A percentile compares a stretch with the other conserved stretches of the same genome.
Evolutionary conservation across 129 eudicot genomes (phyloP).

Genomic region (Apium graveolens): DNA sequence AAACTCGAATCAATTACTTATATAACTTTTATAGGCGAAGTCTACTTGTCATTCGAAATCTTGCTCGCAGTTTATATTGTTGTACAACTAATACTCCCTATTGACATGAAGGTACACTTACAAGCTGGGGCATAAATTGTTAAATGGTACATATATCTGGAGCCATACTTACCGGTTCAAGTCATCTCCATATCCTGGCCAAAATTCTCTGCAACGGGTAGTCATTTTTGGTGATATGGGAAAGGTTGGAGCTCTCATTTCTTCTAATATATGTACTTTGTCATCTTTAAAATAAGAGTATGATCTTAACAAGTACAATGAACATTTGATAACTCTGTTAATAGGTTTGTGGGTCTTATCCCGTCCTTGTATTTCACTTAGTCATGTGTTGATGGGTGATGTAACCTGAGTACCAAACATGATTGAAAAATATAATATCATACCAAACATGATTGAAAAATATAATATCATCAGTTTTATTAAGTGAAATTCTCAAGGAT

Average conservation of each 20-base stretch:
- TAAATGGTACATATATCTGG: slow-evolving; percentile 45
- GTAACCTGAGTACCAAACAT: not conserved
- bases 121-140: slow-evolving; percentile 58
- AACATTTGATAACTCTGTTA: not conserved
- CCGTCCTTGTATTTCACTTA: not conserved
- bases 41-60: not conserved
- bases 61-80: not conserved
- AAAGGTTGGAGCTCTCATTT: slow-evolving; percentile 33
- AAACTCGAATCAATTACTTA: not conserved
- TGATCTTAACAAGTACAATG: not conserved
- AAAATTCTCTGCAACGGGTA: slow-evolving; percentile 58
- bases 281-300: not conserved
- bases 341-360: not conserved
- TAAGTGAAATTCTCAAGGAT: not conserved
- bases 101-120: slow-evolving; percentile 52
- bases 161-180: slow-evolving; percentile 38
- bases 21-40: not conserved
- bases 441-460: not conserved
- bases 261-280: not conserved
- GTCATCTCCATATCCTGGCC: slow-evolving; percentile 68
- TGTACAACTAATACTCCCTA: not conserved
- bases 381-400: not conserved
- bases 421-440: not conserved
- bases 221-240: slow-evolving; percentile 76
- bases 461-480: not conserved